Evolutionary conservation across 2,329 filamentous ascomycete genomes (phyloP), one percentile per base, ranked within the genome.

Genomic region (Sclerotinia borealis): DNA sequence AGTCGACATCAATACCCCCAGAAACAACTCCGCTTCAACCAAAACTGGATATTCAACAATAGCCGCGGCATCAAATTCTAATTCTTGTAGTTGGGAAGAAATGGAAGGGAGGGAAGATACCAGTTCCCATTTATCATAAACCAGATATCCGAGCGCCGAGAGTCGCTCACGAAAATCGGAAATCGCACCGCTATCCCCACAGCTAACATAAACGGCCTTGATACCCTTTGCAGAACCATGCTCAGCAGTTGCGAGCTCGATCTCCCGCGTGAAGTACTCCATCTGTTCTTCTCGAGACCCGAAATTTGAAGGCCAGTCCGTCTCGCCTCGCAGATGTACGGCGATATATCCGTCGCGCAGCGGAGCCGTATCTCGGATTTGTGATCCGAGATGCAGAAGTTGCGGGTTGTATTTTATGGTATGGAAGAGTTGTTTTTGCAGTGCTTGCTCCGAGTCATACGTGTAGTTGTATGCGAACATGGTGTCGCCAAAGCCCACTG

Each of bases 291-390:
- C 59, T 2, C 36, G 41, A 5, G 39, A 39, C 7, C 68, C 69
- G 39, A 70, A 70, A 37, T 15, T 10, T 10, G 11, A 29, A 2
- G 69, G 68, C 70, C 70, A 71, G 43, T 71, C 69, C 2, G 17
- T 45, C 50, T 71, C 68, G n/a, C 64, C 69, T 27, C 70, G 63
- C 8, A 70, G 51, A 66, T 71, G 69, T 13, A 71, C 55, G 17
- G 65, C 68, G 41, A 71, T 68, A n/a, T 61, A 71, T 3, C 67
- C 68, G 36, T 64, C 39, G 2, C 59, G 45, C 19, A 71, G 36
- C 11, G 61, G 39, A 13, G 64, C 63, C n/a, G 39, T 59, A 13
- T 67, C 22, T 10, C 56, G 60, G 5, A 71, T 64, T 17, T 51
- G 41, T 8, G 27, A 31, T 11, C 69, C 64, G 6, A 70, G 36